These are phyloP conservation scores for Diaporthe aspalathi DNA, from an alignment of 2,329 filamentous ascomycete genomes.

Conservation along the genomic window DNA sequence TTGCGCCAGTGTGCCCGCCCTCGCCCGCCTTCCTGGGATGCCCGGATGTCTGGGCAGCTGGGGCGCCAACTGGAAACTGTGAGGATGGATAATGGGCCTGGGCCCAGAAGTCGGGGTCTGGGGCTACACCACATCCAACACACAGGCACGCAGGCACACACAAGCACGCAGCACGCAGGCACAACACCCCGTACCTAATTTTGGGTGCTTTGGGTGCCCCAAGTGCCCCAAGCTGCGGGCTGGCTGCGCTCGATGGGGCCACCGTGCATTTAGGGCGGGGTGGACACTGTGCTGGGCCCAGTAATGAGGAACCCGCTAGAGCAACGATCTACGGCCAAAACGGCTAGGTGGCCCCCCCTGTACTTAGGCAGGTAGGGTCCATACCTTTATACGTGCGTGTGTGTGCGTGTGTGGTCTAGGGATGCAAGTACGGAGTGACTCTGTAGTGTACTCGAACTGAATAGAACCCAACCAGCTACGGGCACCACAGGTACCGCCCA, in stretches of 20 bases:
- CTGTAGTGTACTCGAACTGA: no score
- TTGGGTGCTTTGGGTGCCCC: conserved; percentile 1
- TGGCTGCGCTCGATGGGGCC: conserved; percentile 18
- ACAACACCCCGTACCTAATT: conserved; percentile 26
- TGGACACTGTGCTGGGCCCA: conserved; percentile 14
- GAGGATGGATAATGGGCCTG: conserved; percentile 13
- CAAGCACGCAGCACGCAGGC: not conserved
- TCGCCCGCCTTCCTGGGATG: not conserved
- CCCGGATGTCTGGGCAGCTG: not conserved
- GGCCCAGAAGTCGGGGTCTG: conserved; percentile 27
- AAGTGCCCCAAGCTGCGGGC: conserved; percentile 12
- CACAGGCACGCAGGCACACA: no score
- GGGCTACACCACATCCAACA: not conserved
- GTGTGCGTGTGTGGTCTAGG: no score
- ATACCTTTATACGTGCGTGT: not conserved
- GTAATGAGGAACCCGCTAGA: conserved; percentile 30
- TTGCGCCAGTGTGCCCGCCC: conserved; percentile 9
- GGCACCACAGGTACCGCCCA: conserved; percentile 7
- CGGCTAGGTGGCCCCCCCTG: conserved; percentile 14
- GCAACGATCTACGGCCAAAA: conserved; percentile 31
- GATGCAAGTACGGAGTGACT: no score
- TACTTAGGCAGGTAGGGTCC: conserved; percentile 25
- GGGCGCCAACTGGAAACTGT: not conserved
- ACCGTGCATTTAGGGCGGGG: conserved; percentile 16
- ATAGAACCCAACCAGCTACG: not conserved